Percentiles rank a stretch among this genome's conserved stretches.
phyloP scores from a whole-genome alignment of 1,139 yeast genomes.

The Nakaseomyces nivariensis region DNA sequence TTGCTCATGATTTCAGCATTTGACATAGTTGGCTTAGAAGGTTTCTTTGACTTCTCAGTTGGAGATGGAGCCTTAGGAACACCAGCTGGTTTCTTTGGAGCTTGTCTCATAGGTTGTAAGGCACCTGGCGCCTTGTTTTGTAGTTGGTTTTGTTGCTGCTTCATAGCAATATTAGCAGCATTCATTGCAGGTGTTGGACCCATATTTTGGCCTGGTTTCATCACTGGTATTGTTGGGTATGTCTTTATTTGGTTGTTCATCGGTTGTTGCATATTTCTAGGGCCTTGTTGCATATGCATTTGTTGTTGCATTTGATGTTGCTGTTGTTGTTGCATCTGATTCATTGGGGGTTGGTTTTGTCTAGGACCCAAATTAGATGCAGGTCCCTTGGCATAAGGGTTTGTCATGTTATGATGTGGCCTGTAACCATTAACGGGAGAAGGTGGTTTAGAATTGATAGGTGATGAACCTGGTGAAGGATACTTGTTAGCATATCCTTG shows the following conservation, averaged over 20 bases:
- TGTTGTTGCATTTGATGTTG: neutral
- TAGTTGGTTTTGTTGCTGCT: slow-evolving; percentile 7
- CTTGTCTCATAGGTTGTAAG: slow-evolving; percentile 27
- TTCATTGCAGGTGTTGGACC: slow-evolving; percentile 15
- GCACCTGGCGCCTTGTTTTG: slow-evolving; percentile 8
- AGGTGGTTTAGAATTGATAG: neutral
- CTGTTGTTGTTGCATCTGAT: slow-evolving; percentile 6
- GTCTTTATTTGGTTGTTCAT: slow-evolving; percentile 21
- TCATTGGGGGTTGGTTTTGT: slow-evolving; percentile 8
- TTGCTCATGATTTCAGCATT: slow-evolving; percentile 82
- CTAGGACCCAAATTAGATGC: slow-evolving; percentile 3
- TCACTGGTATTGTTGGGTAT: slow-evolving; percentile 18
- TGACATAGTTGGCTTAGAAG: slow-evolving; percentile 62
- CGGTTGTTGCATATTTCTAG: slow-evolving; percentile 5
- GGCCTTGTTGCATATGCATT: neutral
- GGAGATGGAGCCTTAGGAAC: slow-evolving; percentile 25
- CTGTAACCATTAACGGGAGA: slow-evolving; percentile 13
- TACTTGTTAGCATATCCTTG: slow-evolving; percentile 2
- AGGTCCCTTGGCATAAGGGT: slow-evolving; percentile 21
- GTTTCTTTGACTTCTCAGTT: slow-evolving; percentile 39
- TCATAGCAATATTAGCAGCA: slow-evolving; percentile 20
- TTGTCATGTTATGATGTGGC: slow-evolving; percentile 22
- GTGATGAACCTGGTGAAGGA: slow-evolving; percentile 5
- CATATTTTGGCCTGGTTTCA: neutral
- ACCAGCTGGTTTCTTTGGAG: slow-evolving; percentile 29